A percentile compares a stretch with the other conserved stretches of the same genome.
These are phyloP conservation scores for Pythium plurisporium DNA, from an alignment of 352 stramenopile species.

Conservation along the genomic window DNA sequence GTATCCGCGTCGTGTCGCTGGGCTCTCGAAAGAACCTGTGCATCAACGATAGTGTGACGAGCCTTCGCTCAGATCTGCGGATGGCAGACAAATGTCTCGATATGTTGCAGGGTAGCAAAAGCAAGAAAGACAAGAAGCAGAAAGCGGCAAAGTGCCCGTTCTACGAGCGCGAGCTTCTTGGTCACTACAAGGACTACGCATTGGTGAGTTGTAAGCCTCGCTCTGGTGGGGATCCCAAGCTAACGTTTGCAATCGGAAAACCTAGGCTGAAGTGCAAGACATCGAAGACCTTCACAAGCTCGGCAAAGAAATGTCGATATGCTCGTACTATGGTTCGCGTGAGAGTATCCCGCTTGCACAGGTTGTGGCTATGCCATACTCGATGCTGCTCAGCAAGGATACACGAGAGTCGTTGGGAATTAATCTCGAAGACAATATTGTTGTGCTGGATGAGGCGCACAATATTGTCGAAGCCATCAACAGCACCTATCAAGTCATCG, in stretches of 20 bases:
- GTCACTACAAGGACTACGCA: slow-evolving; percentile 73
- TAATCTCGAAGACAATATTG: slow-evolving; percentile 82
- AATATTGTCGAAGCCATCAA: slow-evolving; percentile 98
- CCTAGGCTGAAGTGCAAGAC: slow-evolving; percentile 82
- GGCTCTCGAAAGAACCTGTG: slow-evolving; percentile 86
- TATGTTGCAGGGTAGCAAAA: slow-evolving; percentile 76
- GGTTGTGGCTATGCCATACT: slow-evolving; percentile 90
- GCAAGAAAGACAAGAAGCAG: slow-evolving; percentile 42
- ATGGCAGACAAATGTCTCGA: slow-evolving; percentile 86
- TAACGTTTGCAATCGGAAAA: no score
- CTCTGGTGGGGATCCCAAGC: no score
- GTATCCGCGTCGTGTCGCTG: slow-evolving; percentile 74
- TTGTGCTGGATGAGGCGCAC: slow-evolving; percentile 99
- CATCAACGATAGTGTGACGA: slow-evolving; percentile 66
- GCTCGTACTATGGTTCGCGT: slow-evolving; percentile 96
- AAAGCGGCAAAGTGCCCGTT: slow-evolving; percentile 64
- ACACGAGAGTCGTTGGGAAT: slow-evolving; percentile 89
- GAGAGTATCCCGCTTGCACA: slow-evolving; percentile 89
- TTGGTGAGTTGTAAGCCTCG: slow-evolving; percentile 44
- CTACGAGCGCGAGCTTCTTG: slow-evolving; percentile 73
- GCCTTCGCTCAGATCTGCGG: slow-evolving; percentile 59
- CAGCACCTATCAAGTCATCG: slow-evolving; percentile 80
- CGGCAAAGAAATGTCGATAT: slow-evolving; percentile 89
- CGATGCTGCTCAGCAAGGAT: slow-evolving; percentile 89
- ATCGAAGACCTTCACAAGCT: slow-evolving; percentile 95